Base-by-base conservation (phyloP, 1,284 basidiomycete genomes). In the Puccinia novopanici region DNA sequence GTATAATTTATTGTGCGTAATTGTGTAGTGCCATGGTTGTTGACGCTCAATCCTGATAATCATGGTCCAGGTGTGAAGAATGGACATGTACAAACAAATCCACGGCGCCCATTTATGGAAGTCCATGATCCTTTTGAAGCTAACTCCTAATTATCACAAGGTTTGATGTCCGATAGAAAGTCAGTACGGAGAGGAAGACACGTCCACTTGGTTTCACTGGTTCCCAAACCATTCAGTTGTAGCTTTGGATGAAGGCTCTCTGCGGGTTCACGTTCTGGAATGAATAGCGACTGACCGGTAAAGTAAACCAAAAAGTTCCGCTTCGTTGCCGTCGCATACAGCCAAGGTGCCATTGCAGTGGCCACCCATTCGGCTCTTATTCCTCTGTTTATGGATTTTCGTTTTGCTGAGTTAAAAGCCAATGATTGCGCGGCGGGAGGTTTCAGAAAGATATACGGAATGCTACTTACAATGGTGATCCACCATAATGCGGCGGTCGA, bases 81-180 rank as follows among this genome's bases (percentile, higher is more conserved):
- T 48, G n/a, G 78, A 63, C 55, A 72, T 59, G 22, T 63, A 61
- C 37, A 80, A 73, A 52, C 68, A 80, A 34, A 80, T 80, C 78
- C 78, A 80, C 9, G 78, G 78, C n/a, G 78, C 68, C 67, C 68
- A 80, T 73, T 80, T 80, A 48, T 80, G 78, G 48, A 80, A 63
- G 17, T 48, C 54, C 78, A 80, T 80, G 0, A 80, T 50, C 30
- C 70, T 45, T 42, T 63, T 12, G 63, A 72, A 65, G 40, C 65
- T 71, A 30, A 80, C 57, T 22, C 70, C 78, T 80, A 27, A 17
- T 45, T n/a, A 37, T 45, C 24, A 42, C 5, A 42, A 24, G 40
- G 17, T 67, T 45, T 34, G n/a, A 30, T 37, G 40, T 40, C 2
- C 6, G 27, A 63, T 40, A 67, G n/a, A 45, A 13, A 42, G 37